Evolutionary conservation across 345 rosid genomes (phyloP).

Genomic region (Pseudoturritis turrita): DNA sequence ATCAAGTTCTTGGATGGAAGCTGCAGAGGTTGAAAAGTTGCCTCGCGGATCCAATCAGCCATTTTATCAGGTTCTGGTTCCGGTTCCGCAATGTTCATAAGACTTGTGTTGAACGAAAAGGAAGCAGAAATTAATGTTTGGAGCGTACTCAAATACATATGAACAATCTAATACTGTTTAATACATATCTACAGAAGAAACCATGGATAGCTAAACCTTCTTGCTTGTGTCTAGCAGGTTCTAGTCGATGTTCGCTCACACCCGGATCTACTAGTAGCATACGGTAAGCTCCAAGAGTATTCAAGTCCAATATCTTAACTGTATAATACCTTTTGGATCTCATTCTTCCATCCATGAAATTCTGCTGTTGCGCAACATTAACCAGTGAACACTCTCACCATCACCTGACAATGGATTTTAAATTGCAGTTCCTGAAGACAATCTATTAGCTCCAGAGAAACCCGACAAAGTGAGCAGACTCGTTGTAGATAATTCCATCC

Average conservation of each 20-base stretch:
- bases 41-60: slow-evolving; percentile 73
- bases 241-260: slow-evolving; percentile 71
- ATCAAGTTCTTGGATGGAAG: slow-evolving; percentile 84
- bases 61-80: slow-evolving; percentile 77
- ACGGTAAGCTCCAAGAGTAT: slow-evolving; percentile 46
- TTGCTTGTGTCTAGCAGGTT: slow-evolving; percentile 44
- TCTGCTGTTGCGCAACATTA: neutral
- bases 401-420: slow-evolving; percentile 4
- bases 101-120: neutral
- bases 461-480: slow-evolving; percentile 54
- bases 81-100: neutral
- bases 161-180: neutral
- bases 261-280: slow-evolving; percentile 77
- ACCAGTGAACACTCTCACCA: neutral
- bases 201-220: neutral
- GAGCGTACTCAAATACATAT: neutral
- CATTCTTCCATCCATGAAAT: neutral
- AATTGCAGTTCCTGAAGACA: slow-evolving; percentile 88
- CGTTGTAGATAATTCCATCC: neutral
- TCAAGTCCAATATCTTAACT: neutral
- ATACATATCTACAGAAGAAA: neutral
- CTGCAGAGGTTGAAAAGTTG: slow-evolving; percentile 74
- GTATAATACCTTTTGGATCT: neutral
- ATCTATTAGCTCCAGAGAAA: slow-evolving; percentile 57
- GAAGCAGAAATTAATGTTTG: neutral